phyloP scores from a whole-genome alignment of 441 rosid species.

The Bocquillonia castaneifolia region DNA sequence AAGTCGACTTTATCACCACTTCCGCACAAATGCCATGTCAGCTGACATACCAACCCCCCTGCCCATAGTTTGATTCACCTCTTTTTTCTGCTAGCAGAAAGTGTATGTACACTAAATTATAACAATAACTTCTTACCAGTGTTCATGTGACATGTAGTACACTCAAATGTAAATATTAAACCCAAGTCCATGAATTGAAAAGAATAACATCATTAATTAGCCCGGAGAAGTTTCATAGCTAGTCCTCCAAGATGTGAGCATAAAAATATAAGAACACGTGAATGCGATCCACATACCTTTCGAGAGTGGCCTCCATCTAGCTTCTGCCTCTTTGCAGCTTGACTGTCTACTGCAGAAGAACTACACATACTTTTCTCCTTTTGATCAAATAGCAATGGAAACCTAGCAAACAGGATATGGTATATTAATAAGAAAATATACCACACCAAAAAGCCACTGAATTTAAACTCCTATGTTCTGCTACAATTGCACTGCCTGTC shows the following conservation, averaged over 20 bases:
- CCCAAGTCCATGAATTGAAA: background rate
- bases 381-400: slow-evolving; percentile 40
- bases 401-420: slow-evolving; percentile 34
- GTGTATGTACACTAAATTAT: background rate
- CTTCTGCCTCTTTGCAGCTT: slow-evolving; percentile 92
- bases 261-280: background rate
- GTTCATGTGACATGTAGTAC: background rate
- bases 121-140: slow-evolving; percentile 6
- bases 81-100: slow-evolving; percentile 10
- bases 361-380: slow-evolving; percentile 37
- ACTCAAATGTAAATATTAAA: background rate
- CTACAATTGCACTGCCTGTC: background rate
- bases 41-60: slow-evolving; percentile 4
- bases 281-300: slow-evolving; percentile 41
- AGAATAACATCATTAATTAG: background rate
- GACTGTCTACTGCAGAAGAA: slow-evolving; percentile 64
- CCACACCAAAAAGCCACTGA: slow-evolving; percentile 10
- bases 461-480: background rate
- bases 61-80: background rate
- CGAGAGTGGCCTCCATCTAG: slow-evolving; percentile 76
- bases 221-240: background rate
- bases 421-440: slow-evolving; percentile 2
- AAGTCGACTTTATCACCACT: background rate
- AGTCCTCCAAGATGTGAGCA: slow-evolving; percentile 9
- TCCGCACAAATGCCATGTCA: background rate